These are phyloP conservation scores for Obba rivulosa DNA, from an alignment of 768 basidiomycete species.

Conservation along the genomic window DNA sequence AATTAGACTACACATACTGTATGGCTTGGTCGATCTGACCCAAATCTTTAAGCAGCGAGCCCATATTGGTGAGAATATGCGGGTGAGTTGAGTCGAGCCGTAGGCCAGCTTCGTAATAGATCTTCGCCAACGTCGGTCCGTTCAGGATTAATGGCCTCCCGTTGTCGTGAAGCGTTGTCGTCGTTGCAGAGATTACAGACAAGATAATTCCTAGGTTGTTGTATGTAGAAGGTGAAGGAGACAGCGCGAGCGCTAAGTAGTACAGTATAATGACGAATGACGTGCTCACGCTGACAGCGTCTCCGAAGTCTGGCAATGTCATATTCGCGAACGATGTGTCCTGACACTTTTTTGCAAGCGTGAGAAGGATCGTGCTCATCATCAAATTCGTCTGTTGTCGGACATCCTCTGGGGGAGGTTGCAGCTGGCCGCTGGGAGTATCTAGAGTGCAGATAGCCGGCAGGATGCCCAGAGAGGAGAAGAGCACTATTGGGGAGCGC, in stretches of 20 bases:
- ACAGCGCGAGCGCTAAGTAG: conserved; percentile 40
- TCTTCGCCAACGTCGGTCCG: conserved; percentile 33
- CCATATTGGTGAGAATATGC: conserved; percentile 45
- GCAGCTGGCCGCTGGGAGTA: conserved; percentile 1
- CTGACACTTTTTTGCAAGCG: conserved; percentile 42
- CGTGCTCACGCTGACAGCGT: conserved; percentile 27
- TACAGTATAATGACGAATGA: conserved; percentile 40
- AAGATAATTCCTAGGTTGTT: conserved; percentile 49
- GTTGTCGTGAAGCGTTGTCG: conserved; percentile 9
- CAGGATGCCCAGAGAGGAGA: conserved; percentile 29
- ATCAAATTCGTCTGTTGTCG: conserved; percentile 26
- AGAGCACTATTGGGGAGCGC: conserved; percentile 31
- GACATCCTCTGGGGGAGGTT: conserved; percentile 16
- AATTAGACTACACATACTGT: conserved; percentile 23
- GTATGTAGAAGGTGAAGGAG: conserved; percentile 39
- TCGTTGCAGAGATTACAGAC: conserved; percentile 27
- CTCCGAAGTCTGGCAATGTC: conserved; percentile 20
- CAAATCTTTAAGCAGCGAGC: conserved; percentile 45
- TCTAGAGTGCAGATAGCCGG: conserved; percentile 26
- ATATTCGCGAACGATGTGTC: conserved; percentile 23
- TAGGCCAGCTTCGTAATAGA: conserved; percentile 42
- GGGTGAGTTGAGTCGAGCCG: conserved; percentile 41
- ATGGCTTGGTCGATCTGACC: conserved; percentile 39
- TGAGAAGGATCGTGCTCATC: conserved; percentile 37
- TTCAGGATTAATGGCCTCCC: conserved; percentile 17